Conservation (phyloP, 768 basidiomycete genomes). For the Russula emetica region DNA sequence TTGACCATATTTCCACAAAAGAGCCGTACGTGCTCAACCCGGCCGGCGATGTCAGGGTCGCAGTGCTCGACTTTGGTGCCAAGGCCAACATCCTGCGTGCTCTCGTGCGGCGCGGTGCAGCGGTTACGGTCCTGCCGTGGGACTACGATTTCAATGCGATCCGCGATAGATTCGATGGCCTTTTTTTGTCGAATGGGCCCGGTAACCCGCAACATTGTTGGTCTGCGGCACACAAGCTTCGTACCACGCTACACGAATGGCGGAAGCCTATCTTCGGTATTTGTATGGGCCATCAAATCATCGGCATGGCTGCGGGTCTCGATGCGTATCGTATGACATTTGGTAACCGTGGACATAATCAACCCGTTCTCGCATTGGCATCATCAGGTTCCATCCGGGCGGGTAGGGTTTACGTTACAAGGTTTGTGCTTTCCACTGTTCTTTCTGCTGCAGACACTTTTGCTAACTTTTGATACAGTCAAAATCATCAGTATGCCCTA, state of each 20-base stretch:
- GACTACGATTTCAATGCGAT: constrained; percentile 93
- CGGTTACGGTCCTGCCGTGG: constrained; percentile 96
- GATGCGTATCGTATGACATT: constrained; percentile 99
- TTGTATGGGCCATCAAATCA: constrained; percentile 98
- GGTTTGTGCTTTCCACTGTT: constrained; percentile 41
- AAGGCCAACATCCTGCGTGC: constrained; percentile 97
- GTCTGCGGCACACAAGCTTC: constrained; percentile 75
- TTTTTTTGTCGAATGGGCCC: constrained; percentile 96
- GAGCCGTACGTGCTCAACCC: constrained; percentile 82
- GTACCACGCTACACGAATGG: constrained; percentile 85
- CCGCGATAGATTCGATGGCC: constrained; percentile 86
- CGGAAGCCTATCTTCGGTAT: constrained; percentile 93
- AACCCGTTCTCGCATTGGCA: constrained; percentile 95
- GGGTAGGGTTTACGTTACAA: constrained; percentile 95
- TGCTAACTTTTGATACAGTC: constrained; percentile 40
- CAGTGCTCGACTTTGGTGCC: constrained; percentile 93
- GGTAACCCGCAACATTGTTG: constrained; percentile 89
- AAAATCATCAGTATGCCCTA: constrained; percentile 99
- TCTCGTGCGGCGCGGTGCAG: constrained; percentile 84
- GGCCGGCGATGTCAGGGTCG: constrained; percentile 82
- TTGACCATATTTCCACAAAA: constrained; percentile 88
- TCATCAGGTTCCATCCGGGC: constrained; percentile 90
- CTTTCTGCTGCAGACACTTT: constrained; percentile 8
- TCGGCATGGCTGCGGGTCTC: constrained; percentile 94
- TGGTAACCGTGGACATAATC: constrained; percentile 99